phyloP scores from a whole-genome alignment of 345 rosid species.

The Gossypium mustelinum region DNA sequence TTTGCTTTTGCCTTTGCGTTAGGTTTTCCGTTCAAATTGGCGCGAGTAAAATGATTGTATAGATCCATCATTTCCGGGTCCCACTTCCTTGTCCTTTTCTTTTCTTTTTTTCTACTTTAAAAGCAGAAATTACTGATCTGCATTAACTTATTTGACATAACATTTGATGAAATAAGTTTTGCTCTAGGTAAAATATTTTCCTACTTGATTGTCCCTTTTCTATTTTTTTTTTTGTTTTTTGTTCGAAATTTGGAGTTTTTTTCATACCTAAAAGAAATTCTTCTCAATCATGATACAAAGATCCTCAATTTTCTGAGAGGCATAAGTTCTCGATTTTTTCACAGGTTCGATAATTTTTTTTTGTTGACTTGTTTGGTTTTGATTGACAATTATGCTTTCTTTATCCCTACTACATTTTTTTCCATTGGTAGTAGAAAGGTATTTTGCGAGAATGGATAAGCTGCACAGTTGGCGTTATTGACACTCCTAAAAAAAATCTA shows the following conservation, averaged over 20 bases:
- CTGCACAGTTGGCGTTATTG: slow-evolving; percentile 9
- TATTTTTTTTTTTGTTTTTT: no score
- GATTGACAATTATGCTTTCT: slow-evolving; percentile 4
- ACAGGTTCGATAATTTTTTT: background rate
- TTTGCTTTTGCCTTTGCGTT: background rate
- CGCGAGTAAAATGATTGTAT: background rate
- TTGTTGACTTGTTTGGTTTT: slow-evolving; percentile 6
- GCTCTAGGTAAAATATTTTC: background rate
- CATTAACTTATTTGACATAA: background rate
- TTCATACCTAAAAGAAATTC: background rate
- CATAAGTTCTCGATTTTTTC: background rate
- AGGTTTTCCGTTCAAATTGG: background rate
- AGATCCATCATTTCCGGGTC: background rate
- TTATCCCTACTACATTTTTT: background rate
- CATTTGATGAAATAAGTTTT: background rate
- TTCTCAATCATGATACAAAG: background rate
- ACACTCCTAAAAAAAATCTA: slow-evolving; percentile 14
- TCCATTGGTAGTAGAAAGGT: background rate
- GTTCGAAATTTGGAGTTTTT: background rate
- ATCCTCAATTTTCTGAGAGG: background rate
- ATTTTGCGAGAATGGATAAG: slow-evolving; percentile 19
- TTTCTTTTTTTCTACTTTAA: background rate
- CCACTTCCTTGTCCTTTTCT: background rate
- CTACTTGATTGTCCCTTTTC: background rate
- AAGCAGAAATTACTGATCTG: background rate